Evolutionary conservation across 441 rosid genomes (phyloP).

Genomic region (Populus hybrid): DNA sequence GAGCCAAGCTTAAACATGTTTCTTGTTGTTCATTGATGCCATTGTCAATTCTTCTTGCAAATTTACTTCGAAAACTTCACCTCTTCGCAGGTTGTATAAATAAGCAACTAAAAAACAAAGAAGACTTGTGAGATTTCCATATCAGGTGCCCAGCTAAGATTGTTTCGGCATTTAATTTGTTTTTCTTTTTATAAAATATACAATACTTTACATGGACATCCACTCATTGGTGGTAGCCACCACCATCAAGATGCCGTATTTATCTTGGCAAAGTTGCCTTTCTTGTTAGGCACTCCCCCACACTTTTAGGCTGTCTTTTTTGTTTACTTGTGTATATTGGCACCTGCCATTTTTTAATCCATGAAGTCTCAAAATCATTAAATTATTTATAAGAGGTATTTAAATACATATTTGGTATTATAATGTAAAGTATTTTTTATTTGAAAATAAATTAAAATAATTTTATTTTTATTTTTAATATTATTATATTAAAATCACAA

Average conservation of each 20-base stretch:
- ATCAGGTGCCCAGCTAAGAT: not conserved
- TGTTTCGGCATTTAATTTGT: not conserved
- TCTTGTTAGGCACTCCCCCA: not conserved
- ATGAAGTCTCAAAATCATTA: not conserved
- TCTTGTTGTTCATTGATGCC: not conserved
- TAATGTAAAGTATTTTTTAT: too few species aligned
- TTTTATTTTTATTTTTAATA: too few species aligned
- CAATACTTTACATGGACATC: not conserved
- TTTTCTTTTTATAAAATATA: not conserved
- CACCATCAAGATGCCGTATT: not conserved
- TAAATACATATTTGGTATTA: too few species aligned
- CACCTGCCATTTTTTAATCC: not conserved
- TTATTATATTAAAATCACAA: too few species aligned
- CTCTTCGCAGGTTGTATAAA: not conserved
- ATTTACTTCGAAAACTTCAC: not conserved
- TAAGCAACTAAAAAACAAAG: not conserved
- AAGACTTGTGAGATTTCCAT: not conserved
- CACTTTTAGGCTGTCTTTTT: slow-evolving; percentile 11
- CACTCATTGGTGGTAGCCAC: not conserved
- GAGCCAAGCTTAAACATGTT: not conserved
- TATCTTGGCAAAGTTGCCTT: not conserved
- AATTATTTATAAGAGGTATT: too few species aligned
- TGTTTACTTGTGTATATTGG: not conserved
- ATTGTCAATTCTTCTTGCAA: not conserved
- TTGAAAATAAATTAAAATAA: too few species aligned